Evolutionary conservation across 2,329 filamentous ascomycete species (phyloP).

Genomic region (Annulohypoxylon truncatum): DNA sequence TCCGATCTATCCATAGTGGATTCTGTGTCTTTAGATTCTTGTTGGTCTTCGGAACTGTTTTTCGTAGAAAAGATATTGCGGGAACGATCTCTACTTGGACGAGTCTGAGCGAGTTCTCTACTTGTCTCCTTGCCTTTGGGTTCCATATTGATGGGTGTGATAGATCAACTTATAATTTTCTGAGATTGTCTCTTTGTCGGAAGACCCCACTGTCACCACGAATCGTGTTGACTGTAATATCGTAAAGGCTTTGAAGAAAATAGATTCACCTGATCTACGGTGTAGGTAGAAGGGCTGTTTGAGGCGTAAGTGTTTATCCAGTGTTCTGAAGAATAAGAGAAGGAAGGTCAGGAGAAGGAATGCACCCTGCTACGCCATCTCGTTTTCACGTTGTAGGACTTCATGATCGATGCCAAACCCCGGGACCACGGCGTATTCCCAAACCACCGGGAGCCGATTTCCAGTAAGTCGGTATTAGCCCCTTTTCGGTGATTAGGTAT

Average conservation of each 20-base stretch:
- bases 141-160: slow-evolving; percentile 26
- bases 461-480: slow-evolving; percentile 13
- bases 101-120: slow-evolving; percentile 3
- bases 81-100: slow-evolving; percentile 7
- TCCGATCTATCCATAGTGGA: slow-evolving; percentile 37
- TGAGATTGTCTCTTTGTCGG: neutral
- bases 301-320: slow-evolving; percentile 20
- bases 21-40: neutral
- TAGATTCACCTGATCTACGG: slow-evolving; percentile 12
- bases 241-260: slow-evolving; percentile 15
- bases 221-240: slow-evolving; percentile 17
- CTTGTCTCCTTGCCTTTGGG: slow-evolving; percentile 18
- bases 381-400: slow-evolving; percentile 26
- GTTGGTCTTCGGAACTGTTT: neutral
- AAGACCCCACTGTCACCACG: slow-evolving; percentile 25
- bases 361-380: slow-evolving; percentile 24
- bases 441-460: slow-evolving; percentile 10
- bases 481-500: slow-evolving; percentile 26
- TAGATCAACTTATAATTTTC: slow-evolving; percentile 30
- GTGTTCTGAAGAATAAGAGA: slow-evolving; percentile 21
- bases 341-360: slow-evolving; percentile 19
- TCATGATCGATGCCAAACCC: slow-evolving; percentile 18
- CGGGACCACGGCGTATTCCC: slow-evolving; percentile 25
- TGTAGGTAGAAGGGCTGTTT: slow-evolving; percentile 16
- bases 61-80: slow-evolving; percentile 6